phyloP scores from a whole-genome alignment of 164 flowering plant genomes.

The Aristolochia californica region DNA sequence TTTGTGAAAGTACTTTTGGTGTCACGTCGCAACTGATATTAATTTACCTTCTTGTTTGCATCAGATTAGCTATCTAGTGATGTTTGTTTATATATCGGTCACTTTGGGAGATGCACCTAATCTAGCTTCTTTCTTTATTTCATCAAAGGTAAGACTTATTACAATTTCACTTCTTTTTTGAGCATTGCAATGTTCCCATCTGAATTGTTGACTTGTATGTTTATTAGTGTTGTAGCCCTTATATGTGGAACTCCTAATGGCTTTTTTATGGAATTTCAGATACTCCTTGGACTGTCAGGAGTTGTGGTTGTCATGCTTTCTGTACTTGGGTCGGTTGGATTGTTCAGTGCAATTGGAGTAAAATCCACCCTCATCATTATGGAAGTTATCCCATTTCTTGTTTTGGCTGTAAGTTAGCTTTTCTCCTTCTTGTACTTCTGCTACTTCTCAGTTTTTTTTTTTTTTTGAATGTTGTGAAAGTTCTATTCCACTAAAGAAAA shows the following conservation, averaged over 20 bases:
- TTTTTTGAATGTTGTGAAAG: too few species aligned
- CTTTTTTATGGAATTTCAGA: conserved; percentile 32
- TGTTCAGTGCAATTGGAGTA: conserved; percentile 93
- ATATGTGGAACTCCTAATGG: neutral
- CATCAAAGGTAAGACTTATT: conserved; percentile 72
- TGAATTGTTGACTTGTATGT: neutral
- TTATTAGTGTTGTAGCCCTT: neutral
- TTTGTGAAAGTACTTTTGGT: neutral
- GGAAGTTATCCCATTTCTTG: conserved; percentile 99
- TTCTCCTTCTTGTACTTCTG: neutral
- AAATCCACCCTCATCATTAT: conserved; percentile 94
- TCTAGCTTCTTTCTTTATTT: conserved; percentile 55
- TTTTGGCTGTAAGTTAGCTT: conserved; percentile 78
- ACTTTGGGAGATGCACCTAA: conserved; percentile 77
- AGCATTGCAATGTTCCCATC: neutral
- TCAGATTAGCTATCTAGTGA: conserved; percentile 97
- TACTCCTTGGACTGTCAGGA: conserved; percentile 87
- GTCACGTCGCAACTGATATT: neutral
- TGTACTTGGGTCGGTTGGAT: conserved; percentile 84
- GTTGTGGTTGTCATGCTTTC: conserved; percentile 89
- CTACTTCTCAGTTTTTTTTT: too few species aligned
- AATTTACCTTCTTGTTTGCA: conserved; percentile 9
- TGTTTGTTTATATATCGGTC: conserved; percentile 95
- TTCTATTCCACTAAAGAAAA: too few species aligned
- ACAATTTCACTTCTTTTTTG: neutral